Base-by-base conservation (phyloP, 2,329 filamentous ascomycete species). In the Raffaelea albimanens region DNA sequence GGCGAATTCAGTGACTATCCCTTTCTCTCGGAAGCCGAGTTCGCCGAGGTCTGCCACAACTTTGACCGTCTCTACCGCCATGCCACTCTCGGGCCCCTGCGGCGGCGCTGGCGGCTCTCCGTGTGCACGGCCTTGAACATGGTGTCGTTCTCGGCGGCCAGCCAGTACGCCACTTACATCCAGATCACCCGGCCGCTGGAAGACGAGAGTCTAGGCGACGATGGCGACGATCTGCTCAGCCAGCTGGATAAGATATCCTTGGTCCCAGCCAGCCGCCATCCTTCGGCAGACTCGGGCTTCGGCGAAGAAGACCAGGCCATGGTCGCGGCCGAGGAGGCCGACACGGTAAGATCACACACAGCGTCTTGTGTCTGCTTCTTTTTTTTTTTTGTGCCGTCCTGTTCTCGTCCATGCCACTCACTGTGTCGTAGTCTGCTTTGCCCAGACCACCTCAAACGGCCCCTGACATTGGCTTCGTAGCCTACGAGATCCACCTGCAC, bases 401-500 rank as follows among this genome's bases (percentile, higher is more conserved):
- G n/a, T n/a, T n/a, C n/a, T n/a, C n/a, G n/a, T n/a, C n/a, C n/a
- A n/a, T n/a, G n/a, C n/a, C n/a, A n/a, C n/a, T n/a, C n/a, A n/a
- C n/a, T n/a, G 25, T 13, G 13, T 7, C 25, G 2, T 49, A 77
- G 71, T 69, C 68, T 39, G 66, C 62, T 40, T 55, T 75, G 31
- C 51, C 59, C 25, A 66, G 57, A 44, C 57, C 57, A 18, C 54
- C 39, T 0, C 13, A 40, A 10, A 52, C 57, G 40, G 57, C 53
- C 43, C 58, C 60, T 49, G 65, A 64, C 50, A 61, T 62, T 52
- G 67, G 67, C 47, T 67, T 72, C 56, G 78, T 86, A 55, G 73
- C 76, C 51, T 90, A 89, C 66, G 82, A 88, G 62, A 79, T 90
- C 57, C 75, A 87, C 58, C 71, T 85, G 51, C 87, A 88, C 56